Evolutionary conservation across 495 filamentous ascomycete species (phyloP), one percentile per base, ranked within the genome.

Genomic region (Thozetella sp.): DNA sequence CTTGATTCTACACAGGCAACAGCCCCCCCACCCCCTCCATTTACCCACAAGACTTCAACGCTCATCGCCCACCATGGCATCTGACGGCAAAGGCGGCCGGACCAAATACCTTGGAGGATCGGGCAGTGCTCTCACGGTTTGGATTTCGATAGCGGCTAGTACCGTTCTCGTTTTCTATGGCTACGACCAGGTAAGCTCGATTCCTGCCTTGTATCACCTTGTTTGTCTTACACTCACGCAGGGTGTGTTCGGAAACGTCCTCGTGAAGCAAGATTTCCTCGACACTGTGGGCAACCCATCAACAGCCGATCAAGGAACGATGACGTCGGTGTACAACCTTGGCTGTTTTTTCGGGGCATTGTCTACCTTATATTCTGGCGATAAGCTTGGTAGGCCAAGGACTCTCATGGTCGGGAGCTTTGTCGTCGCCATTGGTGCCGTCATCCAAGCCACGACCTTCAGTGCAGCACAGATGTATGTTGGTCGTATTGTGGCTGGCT

Each of bases 261-360:
- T 37, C 15, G 30, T 37, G 30, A 37, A 37, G 30, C 30, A 37
- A 15, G 30, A 37, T 37, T 37, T 37, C 15, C 30, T 37, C 30
- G 30, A 37, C 30, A 37, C 30, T 37, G 15, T 37, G 30, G 30
- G 30, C 30, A 37, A 37, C 30, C 30, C 30, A 15, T 37, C 30
- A 6, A 15, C 30, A 6, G 30, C 30, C 6, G 30, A 6, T 15
- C 30, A 37, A 37, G 30, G 30, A 6, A 88, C 85, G 0, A 78
- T 85, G 19, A 88, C 85, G 11, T 85, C 86, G 2, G 76, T 88
- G n/a, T 89, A 89, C 72, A 85, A 87, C 51, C 71, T 89, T 59
- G 86, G 86, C 57, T 87, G 85, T 65, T 86, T 89, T 59, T 74
- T 85, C 15, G 86, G 86, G 12, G 83, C 84, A 9, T 77, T 88